Conservation (phyloP, 2,329 filamentous ascomycete genomes). For the Colletotrichum gigasporum region DNA sequence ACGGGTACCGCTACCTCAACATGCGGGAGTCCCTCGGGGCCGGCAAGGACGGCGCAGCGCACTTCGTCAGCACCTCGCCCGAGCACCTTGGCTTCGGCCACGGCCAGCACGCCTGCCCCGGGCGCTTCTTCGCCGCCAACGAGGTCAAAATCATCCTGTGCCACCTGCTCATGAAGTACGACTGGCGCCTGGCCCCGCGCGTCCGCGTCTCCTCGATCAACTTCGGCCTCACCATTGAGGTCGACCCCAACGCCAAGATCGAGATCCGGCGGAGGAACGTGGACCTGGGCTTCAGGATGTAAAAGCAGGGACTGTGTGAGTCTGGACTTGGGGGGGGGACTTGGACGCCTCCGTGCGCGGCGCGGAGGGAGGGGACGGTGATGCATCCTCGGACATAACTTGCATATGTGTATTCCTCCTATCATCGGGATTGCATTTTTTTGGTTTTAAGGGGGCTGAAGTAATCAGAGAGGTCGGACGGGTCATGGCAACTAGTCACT, state of each 20-base stretch:
- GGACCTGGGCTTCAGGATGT: constrained; percentile 21
- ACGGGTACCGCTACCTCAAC: constrained; percentile 21
- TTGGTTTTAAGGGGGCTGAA: neutral
- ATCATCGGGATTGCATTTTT: neutral
- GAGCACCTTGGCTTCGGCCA: constrained; percentile 46
- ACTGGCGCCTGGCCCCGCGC: constrained; percentile 32
- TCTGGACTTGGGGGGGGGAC: no score
- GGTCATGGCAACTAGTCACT: constrained; percentile 22
- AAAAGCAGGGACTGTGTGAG: neutral
- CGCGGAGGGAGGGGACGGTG: neutral
- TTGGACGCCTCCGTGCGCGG: no score
- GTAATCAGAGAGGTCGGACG: constrained; percentile 1
- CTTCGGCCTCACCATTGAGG: constrained; percentile 24
- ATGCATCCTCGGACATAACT: neutral
- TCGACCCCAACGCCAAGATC: constrained; percentile 23
- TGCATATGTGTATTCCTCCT: neutral
- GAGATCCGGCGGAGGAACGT: constrained; percentile 26
- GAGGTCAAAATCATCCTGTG: constrained; percentile 47
- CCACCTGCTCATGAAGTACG: constrained; percentile 44
- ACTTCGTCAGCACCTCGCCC: constrained; percentile 41
- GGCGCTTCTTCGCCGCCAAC: constrained; percentile 48
- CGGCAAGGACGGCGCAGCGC: constrained; percentile 33
- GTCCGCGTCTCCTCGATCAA: neutral
- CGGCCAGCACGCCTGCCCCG: constrained; percentile 48
- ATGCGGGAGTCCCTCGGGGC: constrained; percentile 26